Conservation (phyloP, 169 alveolate species). For the Prorocentrum cordatum region DNA sequence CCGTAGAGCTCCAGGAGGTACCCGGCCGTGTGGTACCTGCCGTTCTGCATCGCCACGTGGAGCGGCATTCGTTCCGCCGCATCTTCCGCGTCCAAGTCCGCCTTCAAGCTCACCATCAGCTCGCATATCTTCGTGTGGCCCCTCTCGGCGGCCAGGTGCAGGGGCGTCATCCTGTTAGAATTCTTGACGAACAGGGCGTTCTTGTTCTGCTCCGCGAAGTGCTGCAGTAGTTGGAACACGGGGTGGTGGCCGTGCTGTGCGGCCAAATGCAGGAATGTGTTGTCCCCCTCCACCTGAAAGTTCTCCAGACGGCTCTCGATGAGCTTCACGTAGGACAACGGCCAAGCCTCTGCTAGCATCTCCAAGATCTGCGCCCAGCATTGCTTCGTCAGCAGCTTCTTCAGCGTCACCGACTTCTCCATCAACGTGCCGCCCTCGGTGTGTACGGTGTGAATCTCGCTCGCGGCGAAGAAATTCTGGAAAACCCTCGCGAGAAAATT, state of each 20-base stretch:
- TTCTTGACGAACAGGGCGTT: not conserved
- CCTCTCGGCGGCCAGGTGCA: not conserved
- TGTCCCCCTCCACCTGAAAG: no score
- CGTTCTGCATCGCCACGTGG: no score
- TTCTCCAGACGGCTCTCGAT: not conserved
- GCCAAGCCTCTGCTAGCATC: not conserved
- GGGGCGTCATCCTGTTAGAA: not conserved
- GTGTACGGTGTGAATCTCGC: no score
- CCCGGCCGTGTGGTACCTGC: no score
- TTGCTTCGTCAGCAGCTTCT: not conserved
- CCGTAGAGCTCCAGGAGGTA: no score
- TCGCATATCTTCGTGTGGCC: not conserved
- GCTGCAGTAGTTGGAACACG: not conserved
- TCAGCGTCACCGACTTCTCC: not conserved
- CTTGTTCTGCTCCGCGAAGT: not conserved
- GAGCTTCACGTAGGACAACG: not conserved
- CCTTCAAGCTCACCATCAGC: not conserved
- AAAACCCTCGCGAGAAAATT: no score
- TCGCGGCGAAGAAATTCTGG: no score
- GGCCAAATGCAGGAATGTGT: not conserved
- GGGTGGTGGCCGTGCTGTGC: not conserved
- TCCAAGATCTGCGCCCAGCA: not conserved
- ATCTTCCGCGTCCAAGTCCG: no score
- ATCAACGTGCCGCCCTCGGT: no score
- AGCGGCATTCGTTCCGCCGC: no score